Percentiles rank a stretch among this genome's conserved stretches.
Evolutionary conservation across 495 filamentous ascomycete species (phyloP).

Genomic region (Thermochaetoides thermophila): DNA sequence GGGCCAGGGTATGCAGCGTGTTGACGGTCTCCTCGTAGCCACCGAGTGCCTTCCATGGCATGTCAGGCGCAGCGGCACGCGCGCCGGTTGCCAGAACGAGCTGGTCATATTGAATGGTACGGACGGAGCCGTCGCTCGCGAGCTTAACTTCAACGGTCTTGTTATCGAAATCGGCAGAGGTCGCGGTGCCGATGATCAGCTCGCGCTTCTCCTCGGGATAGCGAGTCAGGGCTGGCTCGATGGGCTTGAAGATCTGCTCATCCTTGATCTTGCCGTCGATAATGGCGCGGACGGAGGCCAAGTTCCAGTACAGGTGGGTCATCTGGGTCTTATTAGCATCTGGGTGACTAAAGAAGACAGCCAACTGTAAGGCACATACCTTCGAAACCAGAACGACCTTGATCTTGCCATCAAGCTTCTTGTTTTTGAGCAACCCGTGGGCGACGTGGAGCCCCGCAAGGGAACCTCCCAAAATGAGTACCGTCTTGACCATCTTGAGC

Average conservation of each 20-base stretch:
- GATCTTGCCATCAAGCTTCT: slow-evolving; percentile 24
- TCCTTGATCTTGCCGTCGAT: slow-evolving; percentile 32
- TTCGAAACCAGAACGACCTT: slow-evolving; percentile 33
- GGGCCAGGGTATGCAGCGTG: slow-evolving; percentile 15
- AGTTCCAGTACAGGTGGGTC: slow-evolving; percentile 42
- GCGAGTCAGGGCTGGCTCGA: slow-evolving; percentile 23
- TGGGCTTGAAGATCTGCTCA: slow-evolving; percentile 32
- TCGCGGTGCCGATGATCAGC: slow-evolving; percentile 27
- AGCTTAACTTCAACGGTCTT: slow-evolving; percentile 44
- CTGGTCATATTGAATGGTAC: slow-evolving; percentile 50
- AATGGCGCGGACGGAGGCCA: slow-evolving; percentile 40
- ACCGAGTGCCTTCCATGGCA: slow-evolving; percentile 31
- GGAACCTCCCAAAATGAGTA: slow-evolving; percentile 42
- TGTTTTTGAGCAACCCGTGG: slow-evolving; percentile 39
- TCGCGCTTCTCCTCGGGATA: slow-evolving; percentile 26
- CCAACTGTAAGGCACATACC: too few relatives aligned
- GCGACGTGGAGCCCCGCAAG: slow-evolving; percentile 35
- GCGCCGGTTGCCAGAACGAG: slow-evolving; percentile 87
- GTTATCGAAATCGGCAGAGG: slow-evolving; percentile 20
- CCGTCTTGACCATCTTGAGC: slow-evolving; percentile 26
- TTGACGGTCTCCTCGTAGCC: slow-evolving; percentile 21
- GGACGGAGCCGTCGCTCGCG: slow-evolving; percentile 8
- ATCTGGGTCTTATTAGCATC: slow-evolving; percentile 22
- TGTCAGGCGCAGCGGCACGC: slow-evolving; percentile 37
- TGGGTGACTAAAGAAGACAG: too few relatives aligned